phyloP scores from a whole-genome alignment of 352 stramenopile species.

The Pythium apleroticum region DNA sequence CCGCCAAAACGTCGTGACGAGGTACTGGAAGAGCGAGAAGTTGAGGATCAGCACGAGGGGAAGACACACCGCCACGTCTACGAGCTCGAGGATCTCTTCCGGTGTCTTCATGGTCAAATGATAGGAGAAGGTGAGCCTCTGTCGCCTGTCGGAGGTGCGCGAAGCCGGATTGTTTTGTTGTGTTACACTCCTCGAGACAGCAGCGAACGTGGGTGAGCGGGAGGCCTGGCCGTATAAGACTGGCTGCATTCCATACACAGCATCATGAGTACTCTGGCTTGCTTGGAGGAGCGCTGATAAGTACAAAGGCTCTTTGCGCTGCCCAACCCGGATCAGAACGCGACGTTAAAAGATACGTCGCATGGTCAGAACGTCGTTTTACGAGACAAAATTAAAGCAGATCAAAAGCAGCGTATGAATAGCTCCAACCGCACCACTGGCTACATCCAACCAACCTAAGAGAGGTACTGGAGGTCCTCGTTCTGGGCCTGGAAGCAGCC shows the following conservation, averaged over 20 bases:
- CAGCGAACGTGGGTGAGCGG: background rate
- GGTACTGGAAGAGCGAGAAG: slow-evolving; percentile 24
- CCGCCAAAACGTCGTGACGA: slow-evolving; percentile 8
- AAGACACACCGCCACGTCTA: slow-evolving; percentile 7
- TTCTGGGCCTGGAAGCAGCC: background rate
- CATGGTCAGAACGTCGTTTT: background rate
- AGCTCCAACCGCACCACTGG: background rate
- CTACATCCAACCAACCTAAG: background rate
- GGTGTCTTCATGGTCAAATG: background rate
- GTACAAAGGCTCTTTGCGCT: background rate
- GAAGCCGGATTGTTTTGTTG: too few relatives aligned
- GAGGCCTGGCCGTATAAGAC: background rate
- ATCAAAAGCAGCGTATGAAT: background rate
- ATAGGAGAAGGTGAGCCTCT: too few relatives aligned
- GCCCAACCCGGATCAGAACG: background rate
- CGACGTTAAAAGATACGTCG: background rate
- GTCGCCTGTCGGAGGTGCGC: too few relatives aligned
- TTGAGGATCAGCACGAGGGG: slow-evolving; percentile 17
- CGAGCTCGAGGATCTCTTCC: background rate
- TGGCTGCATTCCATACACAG: background rate
- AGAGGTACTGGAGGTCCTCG: background rate
- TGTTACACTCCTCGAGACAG: too few relatives aligned
- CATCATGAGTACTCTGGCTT: too few relatives aligned
- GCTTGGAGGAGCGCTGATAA: background rate
- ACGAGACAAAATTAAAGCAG: background rate